A percentile compares a stretch with the other conserved stretches of the same genome.
Conservation (phyloP, 768 basidiomycete species). For the Coprinopsis cinerea region DNA sequence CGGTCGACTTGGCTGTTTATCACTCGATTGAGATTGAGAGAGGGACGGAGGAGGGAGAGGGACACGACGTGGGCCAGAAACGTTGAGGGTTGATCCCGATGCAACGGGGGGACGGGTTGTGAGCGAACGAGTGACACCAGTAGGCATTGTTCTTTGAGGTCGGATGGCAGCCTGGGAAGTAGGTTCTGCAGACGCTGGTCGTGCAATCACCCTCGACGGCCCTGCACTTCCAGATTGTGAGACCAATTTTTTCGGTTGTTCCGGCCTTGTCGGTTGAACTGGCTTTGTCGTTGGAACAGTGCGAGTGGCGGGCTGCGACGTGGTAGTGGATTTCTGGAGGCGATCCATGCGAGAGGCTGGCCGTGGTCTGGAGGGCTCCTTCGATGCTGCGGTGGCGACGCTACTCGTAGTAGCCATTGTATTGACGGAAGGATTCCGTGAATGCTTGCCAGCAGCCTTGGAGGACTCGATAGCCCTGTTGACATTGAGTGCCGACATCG, state of each 20-base stretch:
- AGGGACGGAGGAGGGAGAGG: constrained; percentile 8
- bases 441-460: not conserved
- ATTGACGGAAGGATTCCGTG: constrained; percentile 1
- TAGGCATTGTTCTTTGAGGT: constrained; percentile 20
- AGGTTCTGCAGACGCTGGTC: not conserved
- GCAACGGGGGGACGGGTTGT: constrained; percentile 9
- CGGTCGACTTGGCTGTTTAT: not conserved
- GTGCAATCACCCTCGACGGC: not conserved
- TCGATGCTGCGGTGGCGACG: not conserved
- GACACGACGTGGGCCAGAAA: constrained; percentile 22
- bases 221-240: not conserved
- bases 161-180: not conserved
- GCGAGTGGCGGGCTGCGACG: not conserved
- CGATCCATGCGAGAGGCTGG: not conserved
- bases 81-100: not conserved
- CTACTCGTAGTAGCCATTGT: constrained; percentile 2
- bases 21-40: not conserved
- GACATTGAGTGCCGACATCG: constrained; percentile 15
- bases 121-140: constrained; percentile 12
- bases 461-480: not conserved
- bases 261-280: not conserved
- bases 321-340: not conserved
- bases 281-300: not conserved
- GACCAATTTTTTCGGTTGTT: constrained; percentile 1
- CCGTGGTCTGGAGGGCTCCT: not conserved